A percentile compares a stretch with the other conserved stretches of the same genome.
These are phyloP conservation scores for Lentinus tigrinus DNA, from an alignment of 768 basidiomycete genomes.

Conservation along the genomic window DNA sequence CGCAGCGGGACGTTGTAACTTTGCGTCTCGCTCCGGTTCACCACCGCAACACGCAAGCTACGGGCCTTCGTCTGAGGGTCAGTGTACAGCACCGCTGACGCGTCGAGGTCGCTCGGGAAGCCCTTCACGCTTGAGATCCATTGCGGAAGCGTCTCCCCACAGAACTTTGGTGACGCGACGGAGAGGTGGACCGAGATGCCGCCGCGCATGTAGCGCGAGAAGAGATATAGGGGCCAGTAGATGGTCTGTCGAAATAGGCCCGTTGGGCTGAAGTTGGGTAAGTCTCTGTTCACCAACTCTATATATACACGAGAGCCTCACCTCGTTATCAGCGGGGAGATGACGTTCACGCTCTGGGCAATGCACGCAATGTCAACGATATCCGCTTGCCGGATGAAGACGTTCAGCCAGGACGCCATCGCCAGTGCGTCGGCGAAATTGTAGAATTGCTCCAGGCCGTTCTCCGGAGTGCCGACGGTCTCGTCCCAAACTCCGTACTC, in stretches of 20 bases:
- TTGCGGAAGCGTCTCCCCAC: constrained; percentile 48
- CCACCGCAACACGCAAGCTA: constrained; percentile 49
- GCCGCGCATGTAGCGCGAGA: constrained; percentile 55
- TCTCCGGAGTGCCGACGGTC: constrained; percentile 26
- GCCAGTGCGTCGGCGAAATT: constrained; percentile 34
- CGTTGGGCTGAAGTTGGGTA: constrained; percentile 32
- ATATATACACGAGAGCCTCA: constrained; percentile 17
- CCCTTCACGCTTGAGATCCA: constrained; percentile 45
- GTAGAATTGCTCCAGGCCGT: constrained; percentile 21
- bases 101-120: constrained; percentile 46
- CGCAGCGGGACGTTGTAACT: constrained; percentile 36
- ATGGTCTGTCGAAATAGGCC: constrained; percentile 47
- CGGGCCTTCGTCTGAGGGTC: constrained; percentile 21
- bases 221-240: constrained; percentile 51
- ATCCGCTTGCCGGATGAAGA: constrained; percentile 58
- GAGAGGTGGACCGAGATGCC: constrained; percentile 42
- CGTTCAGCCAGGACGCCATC: constrained; percentile 60
- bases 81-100: constrained; percentile 42
- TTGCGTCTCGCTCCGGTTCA: constrained; percentile 47
- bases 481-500: constrained; percentile 29
- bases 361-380: constrained; percentile 61
- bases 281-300: constrained; percentile 23
- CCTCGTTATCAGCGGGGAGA: constrained; percentile 37
- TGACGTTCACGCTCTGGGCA: constrained; percentile 55
- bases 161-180: constrained; percentile 36